Percentiles rank a stretch among this genome's conserved stretches.
These are phyloP conservation scores for Westerdykella aurantiaca DNA, from an alignment of 2,329 filamentous ascomycete species.

Conservation along the genomic window DNA sequence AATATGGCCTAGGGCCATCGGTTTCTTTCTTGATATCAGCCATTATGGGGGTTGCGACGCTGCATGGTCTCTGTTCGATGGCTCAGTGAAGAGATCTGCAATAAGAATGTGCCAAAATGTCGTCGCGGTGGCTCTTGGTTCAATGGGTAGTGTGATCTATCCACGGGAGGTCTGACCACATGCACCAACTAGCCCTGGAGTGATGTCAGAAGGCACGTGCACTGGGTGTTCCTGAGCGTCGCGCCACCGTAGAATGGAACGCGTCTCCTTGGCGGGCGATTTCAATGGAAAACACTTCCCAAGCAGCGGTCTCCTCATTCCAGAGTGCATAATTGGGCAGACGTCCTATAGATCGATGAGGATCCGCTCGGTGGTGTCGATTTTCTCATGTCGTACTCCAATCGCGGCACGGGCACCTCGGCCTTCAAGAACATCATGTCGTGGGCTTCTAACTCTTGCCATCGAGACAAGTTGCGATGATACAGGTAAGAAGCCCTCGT, in stretches of 20 bases:
- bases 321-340: no score
- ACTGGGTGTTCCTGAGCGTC: no score
- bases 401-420: no score
- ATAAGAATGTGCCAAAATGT: neutral
- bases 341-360: no score
- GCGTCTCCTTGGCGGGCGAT: no score
- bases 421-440: slow-evolving; percentile 4
- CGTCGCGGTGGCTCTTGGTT: neutral
- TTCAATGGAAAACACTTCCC: no score
- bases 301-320: no score
- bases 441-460: slow-evolving; percentile 51
- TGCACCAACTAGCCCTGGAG: no score
- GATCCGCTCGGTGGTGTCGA: no score
- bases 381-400: no score
- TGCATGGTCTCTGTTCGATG: slow-evolving; percentile 9
- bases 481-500: slow-evolving; percentile 43
- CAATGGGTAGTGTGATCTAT: neutral
- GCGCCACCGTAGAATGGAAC: no score
- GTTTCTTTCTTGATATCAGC: slow-evolving; percentile 42
- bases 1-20: slow-evolving; percentile 56
- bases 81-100: neutral
- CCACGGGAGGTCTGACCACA: neutral
- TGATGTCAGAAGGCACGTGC: no score
- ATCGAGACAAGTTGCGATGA: slow-evolving; percentile 91
- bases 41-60: slow-evolving; percentile 23